These are phyloP conservation scores for Amphirosellinia nigrospora DNA, from an alignment of 495 filamentous ascomycete genomes.

Conservation along the genomic window DNA sequence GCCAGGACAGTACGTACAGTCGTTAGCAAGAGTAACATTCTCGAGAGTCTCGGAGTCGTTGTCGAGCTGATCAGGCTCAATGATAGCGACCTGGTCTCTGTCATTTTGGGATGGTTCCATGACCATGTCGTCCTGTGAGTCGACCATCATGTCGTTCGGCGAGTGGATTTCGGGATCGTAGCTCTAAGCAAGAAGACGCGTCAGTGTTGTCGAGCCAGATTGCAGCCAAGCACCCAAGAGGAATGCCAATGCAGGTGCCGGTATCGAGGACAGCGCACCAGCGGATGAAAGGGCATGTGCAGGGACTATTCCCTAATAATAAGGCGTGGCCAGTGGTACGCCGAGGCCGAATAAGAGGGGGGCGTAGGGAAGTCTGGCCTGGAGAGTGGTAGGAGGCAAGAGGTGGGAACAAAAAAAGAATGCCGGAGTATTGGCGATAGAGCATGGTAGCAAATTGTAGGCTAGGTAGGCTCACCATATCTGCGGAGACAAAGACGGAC, in stretches of 20 bases:
- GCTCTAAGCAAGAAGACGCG: conserved; percentile 40
- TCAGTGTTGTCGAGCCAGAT: conserved; percentile 32
- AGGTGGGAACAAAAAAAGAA: background rate
- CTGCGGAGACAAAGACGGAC: conserved; percentile 8
- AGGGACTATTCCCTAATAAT: background rate
- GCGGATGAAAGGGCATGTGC: conserved; percentile 1
- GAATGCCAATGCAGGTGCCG: background rate
- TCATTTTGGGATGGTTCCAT: conserved; percentile 67
- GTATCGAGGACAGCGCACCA: background rate
- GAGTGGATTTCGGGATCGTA: conserved; percentile 50
- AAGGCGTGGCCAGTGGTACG: background rate
- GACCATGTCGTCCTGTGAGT: conserved; percentile 72
- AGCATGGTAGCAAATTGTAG: conserved; percentile 2
- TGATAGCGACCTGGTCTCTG: conserved; percentile 83
- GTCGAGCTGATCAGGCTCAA: conserved; percentile 69
- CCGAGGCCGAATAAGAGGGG: background rate
- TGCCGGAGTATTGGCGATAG: background rate
- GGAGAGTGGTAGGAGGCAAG: background rate
- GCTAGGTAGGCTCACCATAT: conserved; percentile 27
- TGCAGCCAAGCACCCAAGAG: background rate
- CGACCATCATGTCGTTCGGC: conserved; percentile 71
- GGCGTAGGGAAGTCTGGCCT: background rate
- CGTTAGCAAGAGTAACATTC: conserved; percentile 66
- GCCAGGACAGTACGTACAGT: conserved; percentile 62
- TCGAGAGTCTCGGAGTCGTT: conserved; percentile 52